Evolutionary conservation across 208 protist genomes (phyloP).

Genomic region (Acanthamoeba comandoni): DNA sequence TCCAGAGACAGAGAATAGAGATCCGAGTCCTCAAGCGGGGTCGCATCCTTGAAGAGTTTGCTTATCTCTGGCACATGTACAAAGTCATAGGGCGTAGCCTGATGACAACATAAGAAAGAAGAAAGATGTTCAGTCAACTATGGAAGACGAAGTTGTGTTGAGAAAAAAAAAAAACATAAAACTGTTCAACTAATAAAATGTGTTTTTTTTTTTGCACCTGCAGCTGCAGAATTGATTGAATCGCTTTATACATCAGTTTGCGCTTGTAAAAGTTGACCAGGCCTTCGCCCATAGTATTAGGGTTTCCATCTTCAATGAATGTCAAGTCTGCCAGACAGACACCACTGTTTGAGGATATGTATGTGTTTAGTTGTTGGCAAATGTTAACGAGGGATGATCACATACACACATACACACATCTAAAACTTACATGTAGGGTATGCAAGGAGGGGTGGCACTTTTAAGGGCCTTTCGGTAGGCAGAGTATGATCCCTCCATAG

Average conservation of each 20-base stretch:
- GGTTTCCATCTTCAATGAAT: slow-evolving; percentile 67
- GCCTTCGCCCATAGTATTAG: background rate
- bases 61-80: slow-evolving; percentile 27
- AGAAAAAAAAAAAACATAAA: background rate
- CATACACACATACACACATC: background rate
- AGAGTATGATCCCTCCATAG: slow-evolving; percentile 63
- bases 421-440: slow-evolving; percentile 56
- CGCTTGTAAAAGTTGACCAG: slow-evolving; percentile 73
- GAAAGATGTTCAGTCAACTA: background rate
- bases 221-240: slow-evolving; percentile 21
- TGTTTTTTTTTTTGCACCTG: background rate
- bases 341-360: background rate
- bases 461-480: slow-evolving; percentile 16
- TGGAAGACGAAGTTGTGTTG: background rate
- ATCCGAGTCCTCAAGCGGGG: slow-evolving; percentile 41
- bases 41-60: slow-evolving; percentile 30
- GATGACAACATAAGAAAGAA: background rate
- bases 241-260: slow-evolving; percentile 50
- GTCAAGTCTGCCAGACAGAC: slow-evolving; percentile 40
- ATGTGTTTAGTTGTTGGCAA: background rate
- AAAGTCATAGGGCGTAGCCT: slow-evolving; percentile 61
- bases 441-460: slow-evolving; percentile 14
- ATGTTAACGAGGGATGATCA: background rate
- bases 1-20: slow-evolving; percentile 54
- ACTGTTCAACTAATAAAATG: background rate